phyloP scores from a whole-genome alignment of 768 basidiomycete genomes.

The Boletus insuetus region DNA sequence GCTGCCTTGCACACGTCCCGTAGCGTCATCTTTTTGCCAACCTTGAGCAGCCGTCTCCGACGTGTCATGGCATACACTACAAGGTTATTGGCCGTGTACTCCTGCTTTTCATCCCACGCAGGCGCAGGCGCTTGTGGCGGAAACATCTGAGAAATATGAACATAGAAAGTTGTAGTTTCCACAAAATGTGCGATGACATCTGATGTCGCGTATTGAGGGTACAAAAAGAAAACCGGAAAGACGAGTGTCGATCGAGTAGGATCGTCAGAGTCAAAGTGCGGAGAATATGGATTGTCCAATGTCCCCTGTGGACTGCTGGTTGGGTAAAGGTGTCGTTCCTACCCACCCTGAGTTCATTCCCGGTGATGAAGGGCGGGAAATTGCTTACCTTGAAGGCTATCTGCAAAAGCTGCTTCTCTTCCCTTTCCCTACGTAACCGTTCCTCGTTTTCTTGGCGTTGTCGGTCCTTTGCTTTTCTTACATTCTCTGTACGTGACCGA shows the following conservation, averaged over 20 bases:
- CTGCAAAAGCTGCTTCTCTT: conserved; percentile 51
- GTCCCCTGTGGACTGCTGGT: conserved; percentile 49
- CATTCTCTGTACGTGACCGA: conserved; percentile 45
- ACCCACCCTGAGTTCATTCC: conserved; percentile 5
- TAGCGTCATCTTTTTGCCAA: conserved; percentile 88
- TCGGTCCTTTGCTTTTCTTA: conserved; percentile 49
- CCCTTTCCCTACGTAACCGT: conserved; percentile 46
- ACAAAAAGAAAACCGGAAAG: conserved; percentile 89
- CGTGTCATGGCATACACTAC: conserved; percentile 83
- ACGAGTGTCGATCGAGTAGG: conserved; percentile 58
- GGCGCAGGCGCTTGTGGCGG: conserved; percentile 64
- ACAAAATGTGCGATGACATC: conserved; percentile 86
- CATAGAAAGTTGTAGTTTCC: conserved; percentile 79
- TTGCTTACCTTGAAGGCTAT: conserved; percentile 62
- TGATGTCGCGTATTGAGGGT: conserved; percentile 85
- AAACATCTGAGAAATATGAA: conserved; percentile 81
- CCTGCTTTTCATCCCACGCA: conserved; percentile 69
- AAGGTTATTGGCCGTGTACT: conserved; percentile 64
- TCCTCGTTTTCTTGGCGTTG: conserved; percentile 51
- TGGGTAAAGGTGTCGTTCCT: conserved; percentile 74
- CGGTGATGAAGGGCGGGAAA: not conserved
- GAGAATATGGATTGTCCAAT: conserved; percentile 53
- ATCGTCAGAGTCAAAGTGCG: conserved; percentile 68
- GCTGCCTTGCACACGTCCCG: conserved; percentile 69
- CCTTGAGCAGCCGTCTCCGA: conserved; percentile 75